Conservation (phyloP, 805 yeast genomes). For the Yarrowia sp. region DNA sequence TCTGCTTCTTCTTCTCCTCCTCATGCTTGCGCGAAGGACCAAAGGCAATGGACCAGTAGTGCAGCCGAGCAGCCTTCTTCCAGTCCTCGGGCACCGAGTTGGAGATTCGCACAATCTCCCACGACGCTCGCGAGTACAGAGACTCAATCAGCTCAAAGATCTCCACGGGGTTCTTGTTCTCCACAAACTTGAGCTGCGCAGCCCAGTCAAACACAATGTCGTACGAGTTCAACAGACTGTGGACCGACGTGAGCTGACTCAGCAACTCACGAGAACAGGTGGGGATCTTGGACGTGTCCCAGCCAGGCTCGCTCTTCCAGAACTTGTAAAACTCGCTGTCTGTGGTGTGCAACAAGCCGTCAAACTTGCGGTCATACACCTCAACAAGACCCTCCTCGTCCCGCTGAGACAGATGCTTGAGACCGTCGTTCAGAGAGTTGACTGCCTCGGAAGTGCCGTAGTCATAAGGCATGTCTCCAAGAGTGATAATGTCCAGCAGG, state of each 20-base stretch:
- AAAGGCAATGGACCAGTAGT: slow-evolving; percentile 22
- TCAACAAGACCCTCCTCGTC: slow-evolving; percentile 19
- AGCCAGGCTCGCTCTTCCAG: slow-evolving; percentile 37
- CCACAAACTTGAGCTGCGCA: slow-evolving; percentile 27
- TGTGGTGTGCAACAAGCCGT: slow-evolving; percentile 38
- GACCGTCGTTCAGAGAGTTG: slow-evolving; percentile 41
- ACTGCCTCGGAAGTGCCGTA: slow-evolving; percentile 44
- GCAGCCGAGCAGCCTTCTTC: slow-evolving; percentile 33
- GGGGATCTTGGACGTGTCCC: slow-evolving; percentile 32
- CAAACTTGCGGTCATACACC: slow-evolving; percentile 32
- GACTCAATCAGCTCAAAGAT: slow-evolving; percentile 24
- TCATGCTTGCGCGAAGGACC: slow-evolving; percentile 21
- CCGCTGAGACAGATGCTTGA: slow-evolving; percentile 36
- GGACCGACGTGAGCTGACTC: slow-evolving; percentile 32
- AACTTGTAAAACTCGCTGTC: slow-evolving; percentile 38
- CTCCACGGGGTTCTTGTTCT: slow-evolving; percentile 9
- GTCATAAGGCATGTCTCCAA: slow-evolving; percentile 48
- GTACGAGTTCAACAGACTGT: slow-evolving; percentile 19
- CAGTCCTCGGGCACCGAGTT: slow-evolving; percentile 38
- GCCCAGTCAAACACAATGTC: slow-evolving; percentile 35
- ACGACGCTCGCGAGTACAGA: slow-evolving; percentile 22
- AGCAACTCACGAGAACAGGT: slow-evolving; percentile 7
- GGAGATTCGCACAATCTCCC: slow-evolving; percentile 39
- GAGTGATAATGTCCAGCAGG: slow-evolving; percentile 43
- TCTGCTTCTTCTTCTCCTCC: slow-evolving; percentile 35